These are phyloP conservation scores for Sistotremastrum niveocremeum DNA, from an alignment of 768 basidiomycete species.

Conservation along the genomic window DNA sequence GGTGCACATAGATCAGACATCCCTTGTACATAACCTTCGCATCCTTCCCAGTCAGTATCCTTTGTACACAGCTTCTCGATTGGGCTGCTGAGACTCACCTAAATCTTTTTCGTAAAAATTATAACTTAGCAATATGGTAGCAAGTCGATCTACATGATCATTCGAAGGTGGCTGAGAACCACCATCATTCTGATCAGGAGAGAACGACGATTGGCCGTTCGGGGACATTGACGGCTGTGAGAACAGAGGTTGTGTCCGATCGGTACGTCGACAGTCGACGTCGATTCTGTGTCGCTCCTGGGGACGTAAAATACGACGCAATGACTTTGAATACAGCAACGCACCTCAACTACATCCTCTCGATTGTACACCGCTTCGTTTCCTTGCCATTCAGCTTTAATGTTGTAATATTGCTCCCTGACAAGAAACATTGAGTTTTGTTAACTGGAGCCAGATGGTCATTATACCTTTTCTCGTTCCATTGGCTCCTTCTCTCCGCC, in stretches of 20 bases:
- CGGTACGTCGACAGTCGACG: conserved; percentile 94
- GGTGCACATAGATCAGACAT: conserved; percentile 97
- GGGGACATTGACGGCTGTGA: conserved; percentile 22
- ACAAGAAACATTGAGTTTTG: conserved; percentile 1
- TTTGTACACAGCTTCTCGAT: neutral
- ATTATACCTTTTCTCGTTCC: conserved; percentile 48
- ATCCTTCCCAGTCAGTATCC: conserved; percentile 9
- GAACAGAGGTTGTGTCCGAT: conserved; percentile 87
- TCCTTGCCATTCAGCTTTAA: conserved; percentile 76
- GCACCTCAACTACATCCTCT: conserved; percentile 68
- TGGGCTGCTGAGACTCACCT: conserved; percentile 34
- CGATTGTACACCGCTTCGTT: conserved; percentile 71
- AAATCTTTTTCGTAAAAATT: conserved; percentile 82
- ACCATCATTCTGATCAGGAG: conserved; percentile 55
- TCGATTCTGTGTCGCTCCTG: conserved; percentile 88
- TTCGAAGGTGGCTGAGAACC: conserved; percentile 84
- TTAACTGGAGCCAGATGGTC: neutral
- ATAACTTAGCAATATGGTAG: conserved; percentile 77
- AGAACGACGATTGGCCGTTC: conserved; percentile 43
- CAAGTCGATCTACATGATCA: conserved; percentile 83
- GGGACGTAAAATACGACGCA: neutral
- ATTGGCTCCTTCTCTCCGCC: conserved; percentile 43
- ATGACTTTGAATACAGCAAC: conserved; percentile 11
- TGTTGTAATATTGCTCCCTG: conserved; percentile 54
- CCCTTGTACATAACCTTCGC: conserved; percentile 86